Conservation (phyloP, 1,284 basidiomycete genomes). For the Ceratorhiza oryzae-sativae region DNA sequence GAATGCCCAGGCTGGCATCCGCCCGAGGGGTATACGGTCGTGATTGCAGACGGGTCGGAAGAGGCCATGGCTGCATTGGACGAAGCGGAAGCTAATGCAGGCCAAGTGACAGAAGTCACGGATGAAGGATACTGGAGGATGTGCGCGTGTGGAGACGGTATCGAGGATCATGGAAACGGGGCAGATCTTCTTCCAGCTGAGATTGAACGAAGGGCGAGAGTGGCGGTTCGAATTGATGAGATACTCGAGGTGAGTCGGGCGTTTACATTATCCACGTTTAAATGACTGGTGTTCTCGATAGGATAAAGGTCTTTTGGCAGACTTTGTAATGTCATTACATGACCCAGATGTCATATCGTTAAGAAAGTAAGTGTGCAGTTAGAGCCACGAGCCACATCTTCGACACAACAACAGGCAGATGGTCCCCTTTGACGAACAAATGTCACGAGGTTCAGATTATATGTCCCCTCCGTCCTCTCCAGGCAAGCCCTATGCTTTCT, state of each 20-base stretch:
- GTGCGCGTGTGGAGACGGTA: conserved; percentile 80
- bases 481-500: conserved; percentile 45
- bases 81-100: conserved; percentile 62
- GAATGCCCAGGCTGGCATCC: conserved; percentile 74
- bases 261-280: background rate
- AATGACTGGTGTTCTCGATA: conserved; percentile 49
- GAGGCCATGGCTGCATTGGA: conserved; percentile 63
- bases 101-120: conserved; percentile 52
- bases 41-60: conserved; percentile 59
- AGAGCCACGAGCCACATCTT: conserved; percentile 25
- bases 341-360: conserved; percentile 74
- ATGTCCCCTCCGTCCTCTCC: conserved; percentile 56
- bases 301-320: conserved; percentile 76
- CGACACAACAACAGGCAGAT: conserved; percentile 24
- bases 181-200: conserved; percentile 63
- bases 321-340: conserved; percentile 68
- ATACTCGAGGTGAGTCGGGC: conserved; percentile 70
- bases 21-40: conserved; percentile 61
- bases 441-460: conserved; percentile 45
- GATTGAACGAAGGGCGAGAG: conserved; percentile 72
- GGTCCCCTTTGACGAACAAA: conserved; percentile 31
- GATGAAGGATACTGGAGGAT: conserved; percentile 63
- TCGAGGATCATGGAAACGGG: conserved; percentile 71
- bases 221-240: conserved; percentile 86
- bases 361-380: conserved; percentile 72